These are phyloP conservation scores for Cyberlindnera bimundalis DNA, from an alignment of 805 yeast genomes.

Conservation along the genomic window DNA sequence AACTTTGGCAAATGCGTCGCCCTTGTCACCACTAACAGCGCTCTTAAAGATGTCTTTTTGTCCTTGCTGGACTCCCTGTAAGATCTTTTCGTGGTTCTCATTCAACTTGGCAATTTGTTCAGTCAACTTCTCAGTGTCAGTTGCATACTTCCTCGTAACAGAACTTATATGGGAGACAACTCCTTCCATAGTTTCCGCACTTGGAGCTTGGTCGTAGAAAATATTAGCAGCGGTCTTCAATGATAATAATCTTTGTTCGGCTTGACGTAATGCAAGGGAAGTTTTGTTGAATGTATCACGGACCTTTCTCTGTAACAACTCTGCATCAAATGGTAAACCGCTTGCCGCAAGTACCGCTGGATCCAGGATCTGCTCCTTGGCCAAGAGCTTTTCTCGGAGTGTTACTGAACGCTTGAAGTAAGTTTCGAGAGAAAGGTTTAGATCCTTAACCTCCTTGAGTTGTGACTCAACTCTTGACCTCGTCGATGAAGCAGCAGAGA, in stretches of 20 bases:
- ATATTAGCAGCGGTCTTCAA: constrained; percentile 21
- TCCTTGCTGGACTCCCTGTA: constrained; percentile 11
- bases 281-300: constrained; percentile 15
- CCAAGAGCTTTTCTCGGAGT: constrained; percentile 10
- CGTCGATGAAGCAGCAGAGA: background rate
- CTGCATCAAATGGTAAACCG: constrained; percentile 23
- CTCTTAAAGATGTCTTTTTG: constrained; percentile 6
- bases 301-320: constrained; percentile 17
- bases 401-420: constrained; percentile 5
- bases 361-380: constrained; percentile 10
- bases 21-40: constrained; percentile 10
- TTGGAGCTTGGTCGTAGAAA: constrained; percentile 10
- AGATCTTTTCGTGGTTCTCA: constrained; percentile 18
- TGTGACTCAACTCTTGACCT: background rate
- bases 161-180: constrained; percentile 17
- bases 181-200: constrained; percentile 13
- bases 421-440: constrained; percentile 2
- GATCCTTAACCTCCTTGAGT: constrained; percentile 2
- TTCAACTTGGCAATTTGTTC: constrained; percentile 22
- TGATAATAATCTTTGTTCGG: constrained; percentile 18
- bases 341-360: constrained; percentile 12
- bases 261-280: constrained; percentile 13
- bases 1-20: constrained; percentile 18
- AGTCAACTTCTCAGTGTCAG: constrained; percentile 20
- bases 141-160: constrained; percentile 19